phyloP scores from a whole-genome alignment of 2,329 filamentous ascomycete species.

The Phyllosticta ampelicida region DNA sequence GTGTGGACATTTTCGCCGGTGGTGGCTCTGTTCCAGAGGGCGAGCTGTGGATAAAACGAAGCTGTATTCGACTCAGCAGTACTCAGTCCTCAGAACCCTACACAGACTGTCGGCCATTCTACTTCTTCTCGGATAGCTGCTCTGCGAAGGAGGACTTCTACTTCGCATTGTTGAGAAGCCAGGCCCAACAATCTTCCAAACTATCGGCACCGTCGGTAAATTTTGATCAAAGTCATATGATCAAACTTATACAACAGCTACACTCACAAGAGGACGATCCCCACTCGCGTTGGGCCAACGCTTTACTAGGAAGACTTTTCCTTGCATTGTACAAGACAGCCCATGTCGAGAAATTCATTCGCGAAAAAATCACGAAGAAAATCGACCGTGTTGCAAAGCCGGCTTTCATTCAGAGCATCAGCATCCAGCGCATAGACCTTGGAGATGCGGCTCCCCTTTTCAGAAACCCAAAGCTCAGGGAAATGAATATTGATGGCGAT shows the following conservation, averaged over 20 bases:
- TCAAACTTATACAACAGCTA: slow-evolving; percentile 77
- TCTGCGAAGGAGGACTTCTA: slow-evolving; percentile 99
- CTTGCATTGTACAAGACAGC: slow-evolving; percentile 77
- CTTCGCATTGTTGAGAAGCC: slow-evolving; percentile 76
- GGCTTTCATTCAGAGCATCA: slow-evolving; percentile 74
- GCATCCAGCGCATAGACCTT: slow-evolving; percentile 72
- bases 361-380: slow-evolving; percentile 87
- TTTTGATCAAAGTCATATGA: slow-evolving; percentile 78
- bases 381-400: slow-evolving; percentile 89
- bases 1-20: slow-evolving; percentile 74
- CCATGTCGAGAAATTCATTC: slow-evolving; percentile 67
- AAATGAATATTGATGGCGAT: slow-evolving; percentile 85
- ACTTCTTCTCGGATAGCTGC: slow-evolving; percentile 86
- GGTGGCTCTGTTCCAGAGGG: slow-evolving; percentile 71
- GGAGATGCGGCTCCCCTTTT: slow-evolving; percentile 81
- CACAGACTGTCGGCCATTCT: slow-evolving; percentile 69
- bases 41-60: slow-evolving; percentile 91
- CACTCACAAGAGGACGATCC: slow-evolving; percentile 87
- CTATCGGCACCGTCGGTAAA: slow-evolving; percentile 54
- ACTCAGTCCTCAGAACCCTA: slow-evolving; percentile 41
- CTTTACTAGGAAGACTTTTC: slow-evolving; percentile 77
- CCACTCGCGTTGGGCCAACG: slow-evolving; percentile 90
- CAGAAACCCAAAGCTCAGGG: slow-evolving; percentile 77
- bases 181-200: slow-evolving; percentile 55
- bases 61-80: slow-evolving; percentile 72